These are phyloP conservation scores for Aquanectria penicillioides DNA, from an alignment of 2,329 filamentous ascomycete genomes.

Conservation along the genomic window DNA sequence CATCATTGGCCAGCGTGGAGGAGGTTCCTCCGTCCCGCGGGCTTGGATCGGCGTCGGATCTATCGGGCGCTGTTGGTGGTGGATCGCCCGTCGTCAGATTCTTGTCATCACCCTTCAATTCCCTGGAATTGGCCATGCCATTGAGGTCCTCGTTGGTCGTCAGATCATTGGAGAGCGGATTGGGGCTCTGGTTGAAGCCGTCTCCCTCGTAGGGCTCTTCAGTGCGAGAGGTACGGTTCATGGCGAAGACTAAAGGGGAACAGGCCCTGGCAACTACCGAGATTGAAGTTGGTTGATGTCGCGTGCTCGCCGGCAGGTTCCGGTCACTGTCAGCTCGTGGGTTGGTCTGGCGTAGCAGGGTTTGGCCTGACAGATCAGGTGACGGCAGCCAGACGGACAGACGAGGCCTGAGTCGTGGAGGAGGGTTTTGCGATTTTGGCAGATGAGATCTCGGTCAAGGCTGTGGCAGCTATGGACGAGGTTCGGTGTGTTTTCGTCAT, in stretches of 20 bases:
- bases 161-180: constrained; percentile 20
- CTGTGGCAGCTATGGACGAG: no score
- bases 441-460: no score
- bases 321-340: not conserved
- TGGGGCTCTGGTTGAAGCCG: constrained; percentile 30
- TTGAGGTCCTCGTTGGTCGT: constrained; percentile 32
- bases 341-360: not conserved
- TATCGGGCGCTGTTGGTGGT: not conserved
- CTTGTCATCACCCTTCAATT: constrained; percentile 16
- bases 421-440: no score
- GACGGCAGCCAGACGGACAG: not conserved
- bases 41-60: not conserved
- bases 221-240: constrained; percentile 32
- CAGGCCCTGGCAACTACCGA: no score
- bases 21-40: not conserved
- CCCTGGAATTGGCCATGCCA: constrained; percentile 13
- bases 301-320: not conserved
- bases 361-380: not conserved
- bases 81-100: constrained; percentile 1
- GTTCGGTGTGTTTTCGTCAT: no score
- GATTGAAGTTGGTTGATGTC: not conserved
- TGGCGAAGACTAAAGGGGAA: no score
- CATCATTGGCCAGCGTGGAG: constrained; percentile 17
- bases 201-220: constrained; percentile 30
- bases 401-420: no score